These are phyloP conservation scores for Metschnikowia lachancei DNA, from an alignment of 805 yeast genomes.

Conservation along the genomic window DNA sequence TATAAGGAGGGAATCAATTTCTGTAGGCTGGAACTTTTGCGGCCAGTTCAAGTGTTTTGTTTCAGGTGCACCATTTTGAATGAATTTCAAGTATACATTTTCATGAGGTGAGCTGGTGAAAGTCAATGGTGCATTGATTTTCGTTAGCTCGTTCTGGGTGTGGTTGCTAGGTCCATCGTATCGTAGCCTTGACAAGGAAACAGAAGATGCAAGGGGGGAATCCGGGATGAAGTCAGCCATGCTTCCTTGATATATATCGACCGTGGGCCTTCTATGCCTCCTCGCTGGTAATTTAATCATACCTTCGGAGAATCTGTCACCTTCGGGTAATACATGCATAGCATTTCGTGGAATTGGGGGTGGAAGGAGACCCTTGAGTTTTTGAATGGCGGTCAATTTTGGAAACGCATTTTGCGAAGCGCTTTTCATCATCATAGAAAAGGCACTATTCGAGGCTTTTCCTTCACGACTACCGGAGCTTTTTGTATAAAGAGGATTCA, in stretches of 20 bases:
- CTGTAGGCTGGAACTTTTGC: conserved; percentile 39
- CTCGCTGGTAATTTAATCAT: neutral
- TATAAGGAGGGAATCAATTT: conserved; percentile 35
- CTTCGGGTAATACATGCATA: conserved; percentile 31
- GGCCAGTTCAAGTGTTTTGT: conserved; percentile 25
- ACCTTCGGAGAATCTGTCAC: neutral
- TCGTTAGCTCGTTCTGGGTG: neutral
- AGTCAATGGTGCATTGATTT: conserved; percentile 12
- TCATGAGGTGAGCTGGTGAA: conserved; percentile 9
- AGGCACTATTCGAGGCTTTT: conserved; percentile 25
- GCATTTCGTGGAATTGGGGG: conserved; percentile 27
- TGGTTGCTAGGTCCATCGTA: neutral
- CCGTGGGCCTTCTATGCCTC: conserved; percentile 15
- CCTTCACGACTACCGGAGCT: conserved; percentile 14
- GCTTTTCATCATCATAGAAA: conserved; percentile 39
- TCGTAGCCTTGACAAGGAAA: conserved; percentile 1
- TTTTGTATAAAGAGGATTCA: conserved; percentile 17
- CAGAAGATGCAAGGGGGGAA: neutral
- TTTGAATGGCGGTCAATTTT: conserved; percentile 31
- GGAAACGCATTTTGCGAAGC: conserved; percentile 24
- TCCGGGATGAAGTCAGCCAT: conserved; percentile 3
- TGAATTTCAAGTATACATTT: conserved; percentile 12
- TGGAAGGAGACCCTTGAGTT: conserved; percentile 32
- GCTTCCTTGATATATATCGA: neutral
- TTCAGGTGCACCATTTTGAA: neutral